phyloP scores from a whole-genome alignment of 176 grass and related monocot genomes.

The Avena atlantica region DNA sequence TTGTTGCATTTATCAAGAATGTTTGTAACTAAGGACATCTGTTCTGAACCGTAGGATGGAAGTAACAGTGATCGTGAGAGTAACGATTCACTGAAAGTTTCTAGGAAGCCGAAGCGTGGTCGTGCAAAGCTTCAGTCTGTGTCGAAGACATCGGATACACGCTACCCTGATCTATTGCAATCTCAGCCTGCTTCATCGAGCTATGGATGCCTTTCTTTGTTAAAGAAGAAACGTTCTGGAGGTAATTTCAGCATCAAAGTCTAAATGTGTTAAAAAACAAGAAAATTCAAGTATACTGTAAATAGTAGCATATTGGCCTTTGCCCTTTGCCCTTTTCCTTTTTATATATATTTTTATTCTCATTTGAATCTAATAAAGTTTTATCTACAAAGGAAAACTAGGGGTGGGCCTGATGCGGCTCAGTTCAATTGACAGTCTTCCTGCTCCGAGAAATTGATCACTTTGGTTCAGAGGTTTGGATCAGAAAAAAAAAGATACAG shows the following conservation, averaged over 20 bases:
- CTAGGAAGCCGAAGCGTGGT: slow-evolving; percentile 74
- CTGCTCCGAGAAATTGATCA: background rate
- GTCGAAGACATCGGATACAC: slow-evolving; percentile 66
- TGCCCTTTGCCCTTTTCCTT: background rate
- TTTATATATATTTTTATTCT: slow-evolving; percentile 16
- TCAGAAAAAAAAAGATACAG: background rate
- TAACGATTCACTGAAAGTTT: slow-evolving; percentile 68
- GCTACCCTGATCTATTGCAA: slow-evolving; percentile 75
- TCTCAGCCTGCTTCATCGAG: slow-evolving; percentile 73
- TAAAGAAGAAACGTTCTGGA: slow-evolving; percentile 91
- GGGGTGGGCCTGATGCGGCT: background rate
- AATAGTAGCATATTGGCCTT: background rate
- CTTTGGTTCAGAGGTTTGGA: background rate
- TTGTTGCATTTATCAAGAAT: slow-evolving; percentile 32
- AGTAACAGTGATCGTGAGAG: slow-evolving; percentile 88
- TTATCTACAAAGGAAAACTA: background rate
- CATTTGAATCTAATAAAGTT: slow-evolving; percentile 13
- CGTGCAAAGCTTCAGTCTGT: slow-evolving; percentile 71
- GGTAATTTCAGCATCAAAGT: slow-evolving; percentile 63
- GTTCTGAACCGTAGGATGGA: slow-evolving; percentile 69
- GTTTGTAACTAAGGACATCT: slow-evolving; percentile 33
- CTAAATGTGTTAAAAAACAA: background rate
- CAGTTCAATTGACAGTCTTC: background rate
- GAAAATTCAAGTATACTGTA: background rate
- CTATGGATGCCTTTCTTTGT: slow-evolving; percentile 86